A percentile compares a stretch with the other conserved stretches of the same genome.
Conservation (phyloP, 2,329 filamentous ascomycete genomes). For the Taxawa tesnikishii region DNA sequence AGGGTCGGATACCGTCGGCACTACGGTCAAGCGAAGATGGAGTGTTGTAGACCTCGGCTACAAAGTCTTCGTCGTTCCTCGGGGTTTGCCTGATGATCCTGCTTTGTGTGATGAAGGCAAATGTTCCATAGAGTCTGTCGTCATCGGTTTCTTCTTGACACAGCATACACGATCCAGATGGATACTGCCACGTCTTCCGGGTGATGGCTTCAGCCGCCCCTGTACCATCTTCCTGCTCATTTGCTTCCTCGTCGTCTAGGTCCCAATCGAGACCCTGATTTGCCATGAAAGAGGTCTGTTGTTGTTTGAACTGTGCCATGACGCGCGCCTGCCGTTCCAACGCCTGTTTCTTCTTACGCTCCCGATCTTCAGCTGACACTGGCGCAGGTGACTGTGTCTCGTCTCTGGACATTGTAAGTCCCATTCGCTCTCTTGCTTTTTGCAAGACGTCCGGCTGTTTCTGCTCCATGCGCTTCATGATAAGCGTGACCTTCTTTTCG, state of each 20-base stretch:
- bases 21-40: conserved; percentile 75
- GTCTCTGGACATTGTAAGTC: neutral
- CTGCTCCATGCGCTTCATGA: conserved; percentile 75
- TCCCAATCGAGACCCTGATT: conserved; percentile 86
- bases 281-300: conserved; percentile 88
- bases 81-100: conserved; percentile 79
- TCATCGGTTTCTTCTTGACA: conserved; percentile 96
- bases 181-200: conserved; percentile 78
- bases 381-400: conserved; percentile 71
- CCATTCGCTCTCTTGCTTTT: conserved; percentile 40
- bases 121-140: conserved; percentile 78
- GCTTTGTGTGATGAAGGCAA: conserved; percentile 79
- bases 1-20: conserved; percentile 72
- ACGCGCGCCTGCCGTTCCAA: conserved; percentile 81
- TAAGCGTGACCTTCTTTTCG: conserved; percentile 70
- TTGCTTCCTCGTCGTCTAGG: conserved; percentile 45
- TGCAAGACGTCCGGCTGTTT: conserved; percentile 65
- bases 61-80: conserved; percentile 66
- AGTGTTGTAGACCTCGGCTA: conserved; percentile 68
- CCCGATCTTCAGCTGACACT: conserved; percentile 50
- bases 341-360: conserved; percentile 82
- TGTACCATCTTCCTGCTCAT: conserved; percentile 65
- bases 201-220: conserved; percentile 56
- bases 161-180: conserved; percentile 82
- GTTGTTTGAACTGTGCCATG: conserved; percentile 96